Percentiles rank a stretch among this genome's conserved stretches.
Evolutionary conservation across 2,329 filamentous ascomycete species (phyloP).

Genomic region (Aspergillus vadensis): DNA sequence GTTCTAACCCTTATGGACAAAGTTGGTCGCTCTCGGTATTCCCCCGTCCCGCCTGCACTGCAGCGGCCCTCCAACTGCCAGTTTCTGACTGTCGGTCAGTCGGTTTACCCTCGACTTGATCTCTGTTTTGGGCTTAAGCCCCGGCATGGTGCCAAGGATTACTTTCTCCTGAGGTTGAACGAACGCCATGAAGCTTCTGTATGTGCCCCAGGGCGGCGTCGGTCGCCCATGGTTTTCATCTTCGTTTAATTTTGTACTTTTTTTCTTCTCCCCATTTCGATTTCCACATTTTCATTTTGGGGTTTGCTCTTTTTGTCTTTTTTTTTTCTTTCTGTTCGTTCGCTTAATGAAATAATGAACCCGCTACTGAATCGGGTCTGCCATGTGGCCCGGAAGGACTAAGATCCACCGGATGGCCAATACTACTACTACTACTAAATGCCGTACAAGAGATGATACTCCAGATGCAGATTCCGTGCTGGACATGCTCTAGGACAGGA

Average conservation of each 20-base stretch:
- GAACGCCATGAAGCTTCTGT: background rate
- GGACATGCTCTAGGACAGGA: background rate
- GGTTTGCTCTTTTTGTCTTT: too few relatives aligned
- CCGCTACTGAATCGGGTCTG: conserved; percentile 9
- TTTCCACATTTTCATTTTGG: too few relatives aligned
- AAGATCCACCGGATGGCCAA: conserved; percentile 18
- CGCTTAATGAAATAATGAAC: background rate
- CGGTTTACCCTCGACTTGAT: background rate
- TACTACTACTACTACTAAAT: background rate
- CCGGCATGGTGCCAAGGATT: background rate
- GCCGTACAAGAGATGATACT: conserved; percentile 5
- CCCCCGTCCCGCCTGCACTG: conserved; percentile 1
- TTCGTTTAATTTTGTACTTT: background rate
- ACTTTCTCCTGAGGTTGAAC: background rate
- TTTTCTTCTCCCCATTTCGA: background rate
- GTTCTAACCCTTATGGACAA: conserved; percentile 2
- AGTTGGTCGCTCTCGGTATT: conserved; percentile 5
- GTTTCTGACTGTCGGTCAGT: conserved; percentile 7
- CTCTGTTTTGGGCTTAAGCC: background rate
- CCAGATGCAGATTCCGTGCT: background rate
- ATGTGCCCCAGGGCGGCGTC: background rate
- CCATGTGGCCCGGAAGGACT: conserved; percentile 24
- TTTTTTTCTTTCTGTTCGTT: background rate
- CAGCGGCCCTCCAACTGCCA: conserved; percentile 1
- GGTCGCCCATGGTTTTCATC: background rate